Conservation (phyloP, 1,284 basidiomycete genomes). For the Xerocomus amazonicus region DNA sequence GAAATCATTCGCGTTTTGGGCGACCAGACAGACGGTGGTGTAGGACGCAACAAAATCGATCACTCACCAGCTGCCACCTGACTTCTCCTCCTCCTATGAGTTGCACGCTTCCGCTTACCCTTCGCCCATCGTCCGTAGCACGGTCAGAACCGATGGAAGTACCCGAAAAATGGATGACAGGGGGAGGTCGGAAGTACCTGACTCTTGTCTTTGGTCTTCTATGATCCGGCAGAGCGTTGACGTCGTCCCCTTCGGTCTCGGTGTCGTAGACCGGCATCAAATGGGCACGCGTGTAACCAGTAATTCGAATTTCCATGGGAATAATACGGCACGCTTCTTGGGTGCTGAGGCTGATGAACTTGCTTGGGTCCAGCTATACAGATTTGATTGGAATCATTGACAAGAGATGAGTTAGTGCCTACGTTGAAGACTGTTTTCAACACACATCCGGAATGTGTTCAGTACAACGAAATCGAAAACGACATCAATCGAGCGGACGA, state of each 20-base stretch:
- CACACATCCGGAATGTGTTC: too few species aligned
- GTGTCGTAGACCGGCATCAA: constrained; percentile 29
- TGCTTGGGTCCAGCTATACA: constrained; percentile 23
- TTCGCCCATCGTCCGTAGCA: constrained; percentile 29
- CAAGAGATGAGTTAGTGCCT: background rate
- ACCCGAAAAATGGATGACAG: constrained; percentile 50
- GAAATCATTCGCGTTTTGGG: background rate
- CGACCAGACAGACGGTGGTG: background rate
- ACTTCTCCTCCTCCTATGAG: constrained; percentile 50
- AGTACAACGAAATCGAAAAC: too few species aligned
- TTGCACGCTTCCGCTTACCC: constrained; percentile 43
- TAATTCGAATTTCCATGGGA: constrained; percentile 46
- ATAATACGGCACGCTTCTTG: constrained; percentile 53
- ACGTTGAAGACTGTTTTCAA: constrained; percentile 22
- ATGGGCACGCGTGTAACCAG: constrained; percentile 40
- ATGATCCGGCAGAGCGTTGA: background rate
- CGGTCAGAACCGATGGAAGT: constrained; percentile 40
- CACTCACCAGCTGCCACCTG: constrained; percentile 50
- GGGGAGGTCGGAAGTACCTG: constrained; percentile 35
- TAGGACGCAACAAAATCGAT: constrained; percentile 3
- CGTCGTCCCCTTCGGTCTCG: background rate
- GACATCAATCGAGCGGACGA: too few species aligned
- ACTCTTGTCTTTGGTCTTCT: background rate
- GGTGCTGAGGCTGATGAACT: constrained; percentile 31
- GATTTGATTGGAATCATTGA: background rate